phyloP scores from a whole-genome alignment of 305 asterid genomes.

The Fraxinus xanthoxyloides region DNA sequence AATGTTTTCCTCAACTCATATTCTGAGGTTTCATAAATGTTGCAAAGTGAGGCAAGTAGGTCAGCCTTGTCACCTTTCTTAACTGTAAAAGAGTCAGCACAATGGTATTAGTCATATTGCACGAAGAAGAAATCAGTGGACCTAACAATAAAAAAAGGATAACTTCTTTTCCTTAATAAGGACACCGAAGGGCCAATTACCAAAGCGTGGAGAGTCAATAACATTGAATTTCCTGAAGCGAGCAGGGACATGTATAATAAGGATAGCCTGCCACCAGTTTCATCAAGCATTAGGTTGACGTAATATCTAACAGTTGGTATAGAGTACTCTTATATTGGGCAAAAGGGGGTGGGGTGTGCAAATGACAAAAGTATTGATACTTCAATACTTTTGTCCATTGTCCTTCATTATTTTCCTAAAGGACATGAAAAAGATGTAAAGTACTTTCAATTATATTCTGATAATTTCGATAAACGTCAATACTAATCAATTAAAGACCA shows the following conservation, averaged over 20 bases:
- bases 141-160: background rate
- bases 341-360: background rate
- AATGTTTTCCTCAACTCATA: conserved; percentile 67
- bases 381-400: background rate
- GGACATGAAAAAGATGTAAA: background rate
- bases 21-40: conserved; percentile 76
- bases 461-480: background rate
- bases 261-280: conserved; percentile 67
- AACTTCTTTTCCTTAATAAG: background rate
- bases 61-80: conserved; percentile 73
- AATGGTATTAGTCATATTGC: conserved; percentile 3
- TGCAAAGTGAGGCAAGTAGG: conserved; percentile 79
- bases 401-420: background rate
- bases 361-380: background rate
- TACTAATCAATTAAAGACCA: conserved; percentile 7
- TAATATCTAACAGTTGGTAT: background rate
- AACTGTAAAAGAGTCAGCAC: conserved; percentile 45
- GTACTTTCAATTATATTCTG: background rate
- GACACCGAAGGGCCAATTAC: conserved; percentile 39
- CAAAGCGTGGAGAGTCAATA: conserved; percentile 62
- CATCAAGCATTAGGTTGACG: conserved; percentile 13
- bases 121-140: background rate
- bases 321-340: background rate
- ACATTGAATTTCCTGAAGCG: conserved; percentile 62
- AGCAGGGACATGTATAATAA: conserved; percentile 71